Evolutionary conservation across 768 basidiomycete species (phyloP).

Genomic region (Rickenella mellea): DNA sequence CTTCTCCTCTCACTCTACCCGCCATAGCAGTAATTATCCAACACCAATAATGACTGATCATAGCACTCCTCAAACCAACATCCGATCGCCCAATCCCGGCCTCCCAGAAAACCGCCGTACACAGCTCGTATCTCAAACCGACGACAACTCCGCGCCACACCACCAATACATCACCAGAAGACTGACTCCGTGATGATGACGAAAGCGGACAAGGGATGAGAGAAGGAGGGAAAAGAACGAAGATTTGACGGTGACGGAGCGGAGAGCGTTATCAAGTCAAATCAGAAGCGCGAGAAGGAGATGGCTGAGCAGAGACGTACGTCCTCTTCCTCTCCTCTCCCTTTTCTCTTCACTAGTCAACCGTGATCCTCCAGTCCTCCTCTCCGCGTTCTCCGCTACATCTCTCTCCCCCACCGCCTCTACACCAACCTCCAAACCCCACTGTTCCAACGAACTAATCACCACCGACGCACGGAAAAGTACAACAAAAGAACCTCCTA

Average conservation of each 20-base stretch:
- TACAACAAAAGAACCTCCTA: too few relatives aligned
- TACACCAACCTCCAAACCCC: too few relatives aligned
- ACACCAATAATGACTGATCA: slow-evolving; percentile 10
- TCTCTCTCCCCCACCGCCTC: too few relatives aligned
- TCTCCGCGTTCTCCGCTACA: slow-evolving; percentile 7
- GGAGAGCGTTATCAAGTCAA: slow-evolving; percentile 17
- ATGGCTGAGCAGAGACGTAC: slow-evolving; percentile 13
- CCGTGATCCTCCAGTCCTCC: too few relatives aligned
- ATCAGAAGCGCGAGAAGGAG: slow-evolving; percentile 19
- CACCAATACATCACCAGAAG: slow-evolving; percentile 16
- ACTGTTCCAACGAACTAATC: too few relatives aligned
- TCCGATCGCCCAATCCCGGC: slow-evolving; percentile 38
- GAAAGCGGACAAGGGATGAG: slow-evolving; percentile 14
- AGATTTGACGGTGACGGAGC: too few relatives aligned
- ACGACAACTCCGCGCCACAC: too few relatives aligned
- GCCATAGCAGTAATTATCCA: not conserved
- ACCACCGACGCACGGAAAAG: too few relatives aligned
- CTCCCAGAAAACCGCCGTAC: slow-evolving; percentile 32
- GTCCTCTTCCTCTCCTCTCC: too few relatives aligned
- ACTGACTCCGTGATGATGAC: slow-evolving; percentile 4
- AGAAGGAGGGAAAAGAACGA: slow-evolving; percentile 23
- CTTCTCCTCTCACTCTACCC: slow-evolving; percentile 14
- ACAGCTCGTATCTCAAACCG: slow-evolving; percentile 34
- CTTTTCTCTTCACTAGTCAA: too few relatives aligned
- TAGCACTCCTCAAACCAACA: slow-evolving; percentile 30